phyloP scores from a whole-genome alignment of 1,284 basidiomycete genomes.

The Austropuccinia psidii region DNA sequence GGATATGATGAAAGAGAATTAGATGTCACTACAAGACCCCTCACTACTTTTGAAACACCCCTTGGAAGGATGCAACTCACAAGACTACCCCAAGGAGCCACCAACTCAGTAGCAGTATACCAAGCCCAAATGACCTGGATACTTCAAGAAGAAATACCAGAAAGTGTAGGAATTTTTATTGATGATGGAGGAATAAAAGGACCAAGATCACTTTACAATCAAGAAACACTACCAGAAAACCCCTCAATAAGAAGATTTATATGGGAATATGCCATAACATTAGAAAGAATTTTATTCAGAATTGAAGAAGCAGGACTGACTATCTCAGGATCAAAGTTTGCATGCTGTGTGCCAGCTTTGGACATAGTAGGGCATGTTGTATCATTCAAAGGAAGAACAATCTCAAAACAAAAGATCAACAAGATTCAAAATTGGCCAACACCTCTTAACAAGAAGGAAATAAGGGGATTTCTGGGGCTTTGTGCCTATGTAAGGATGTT shows the following conservation, averaged over 20 bases:
- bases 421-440: neutral
- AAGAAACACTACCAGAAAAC: no score
- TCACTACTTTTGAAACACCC: neutral
- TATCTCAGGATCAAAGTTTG: constrained; percentile 5
- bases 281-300: neutral
- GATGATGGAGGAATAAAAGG: constrained; percentile 8
- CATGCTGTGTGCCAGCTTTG: neutral
- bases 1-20: constrained; percentile 8
- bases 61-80: neutral
- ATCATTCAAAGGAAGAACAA: neutral
- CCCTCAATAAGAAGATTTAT: neutral
- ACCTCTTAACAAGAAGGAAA: neutral
- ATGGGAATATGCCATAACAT: neutral
- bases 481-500: constrained; percentile 18
- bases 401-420: neutral
- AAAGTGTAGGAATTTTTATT: neutral
- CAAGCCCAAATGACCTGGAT: no score
- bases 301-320: neutral
- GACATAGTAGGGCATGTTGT: constrained; percentile 11
- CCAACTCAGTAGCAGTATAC: neutral
- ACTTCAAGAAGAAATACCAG: neutral
- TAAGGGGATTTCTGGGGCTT: neutral
- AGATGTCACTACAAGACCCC: neutral
- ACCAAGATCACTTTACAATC: neutral
- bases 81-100: no score